A percentile compares a stretch with the other conserved stretches of the same genome.
Evolutionary conservation across 805 yeast species (phyloP).

Genomic region (Danielia reshetovae): DNA sequence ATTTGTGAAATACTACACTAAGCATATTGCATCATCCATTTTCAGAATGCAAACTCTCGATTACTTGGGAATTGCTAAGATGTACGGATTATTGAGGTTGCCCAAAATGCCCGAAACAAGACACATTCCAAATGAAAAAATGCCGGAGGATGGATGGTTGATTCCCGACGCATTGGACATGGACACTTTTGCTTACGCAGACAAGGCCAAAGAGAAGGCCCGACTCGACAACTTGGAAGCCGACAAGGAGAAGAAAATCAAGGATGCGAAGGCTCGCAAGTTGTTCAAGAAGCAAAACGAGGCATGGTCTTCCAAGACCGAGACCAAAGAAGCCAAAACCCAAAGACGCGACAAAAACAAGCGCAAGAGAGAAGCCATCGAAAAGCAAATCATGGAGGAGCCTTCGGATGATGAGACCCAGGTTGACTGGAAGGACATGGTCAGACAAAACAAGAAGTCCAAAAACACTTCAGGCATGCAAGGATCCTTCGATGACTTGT

Average conservation of each 20-base stretch:
- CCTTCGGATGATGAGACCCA: conserved; percentile 42
- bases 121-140: conserved; percentile 40
- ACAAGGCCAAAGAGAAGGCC: conserved; percentile 57
- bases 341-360: conserved; percentile 67
- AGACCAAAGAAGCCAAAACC: conserved; percentile 55
- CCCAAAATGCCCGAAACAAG: conserved; percentile 93
- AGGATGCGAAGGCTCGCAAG: conserved; percentile 40
- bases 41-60: conserved; percentile 73
- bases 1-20: conserved; percentile 76
- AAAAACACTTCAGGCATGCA: conserved; percentile 42
- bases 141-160: conserved; percentile 77
- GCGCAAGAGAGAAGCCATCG: conserved; percentile 65
- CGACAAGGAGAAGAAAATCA: conserved; percentile 33
- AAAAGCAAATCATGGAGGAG: conserved; percentile 45
- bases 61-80: conserved; percentile 63
- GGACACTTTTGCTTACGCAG: conserved; percentile 63
- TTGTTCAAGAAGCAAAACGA: conserved; percentile 49
- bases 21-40: conserved; percentile 84
- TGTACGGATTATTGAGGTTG: conserved; percentile 76
- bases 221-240: conserved; percentile 58
- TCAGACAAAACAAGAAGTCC: conserved; percentile 59
- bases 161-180: conserved; percentile 54
- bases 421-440: conserved; percentile 86
- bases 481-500: conserved; percentile 58
- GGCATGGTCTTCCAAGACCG: conserved; percentile 78